Percentiles rank a stretch among this genome's conserved stretches.
phyloP scores from a whole-genome alignment of 306 rosid genomes.

The Clitoria ternatea region DNA sequence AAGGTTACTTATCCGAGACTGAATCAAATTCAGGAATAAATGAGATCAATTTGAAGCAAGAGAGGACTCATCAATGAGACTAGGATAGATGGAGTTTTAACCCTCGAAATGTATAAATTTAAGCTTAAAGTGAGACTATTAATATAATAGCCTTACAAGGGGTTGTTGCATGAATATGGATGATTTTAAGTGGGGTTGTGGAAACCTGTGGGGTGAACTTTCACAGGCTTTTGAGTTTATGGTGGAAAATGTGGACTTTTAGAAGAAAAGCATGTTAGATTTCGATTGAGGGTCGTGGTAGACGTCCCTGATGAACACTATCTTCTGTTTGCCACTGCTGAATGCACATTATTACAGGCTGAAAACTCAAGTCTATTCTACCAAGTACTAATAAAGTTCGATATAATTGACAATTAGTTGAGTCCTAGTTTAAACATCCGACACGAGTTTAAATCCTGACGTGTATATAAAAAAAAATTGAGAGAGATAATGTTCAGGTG shows the following conservation, averaged over 20 bases:
- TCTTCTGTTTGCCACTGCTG: conserved; percentile 45
- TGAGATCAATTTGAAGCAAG: neutral
- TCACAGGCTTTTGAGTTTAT: conserved; percentile 19
- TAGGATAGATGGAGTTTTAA: neutral
- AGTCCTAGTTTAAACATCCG: too few species aligned
- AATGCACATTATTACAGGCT: conserved; percentile 3
- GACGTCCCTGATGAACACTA: conserved; percentile 28
- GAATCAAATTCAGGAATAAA: neutral
- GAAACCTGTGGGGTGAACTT: conserved; percentile 52
- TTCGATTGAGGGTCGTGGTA: conserved; percentile 23
- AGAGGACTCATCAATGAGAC: neutral
- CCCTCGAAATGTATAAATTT: neutral
- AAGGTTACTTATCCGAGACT: neutral
- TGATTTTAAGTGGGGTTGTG: conserved; percentile 24
- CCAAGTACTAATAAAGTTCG: too few species aligned
- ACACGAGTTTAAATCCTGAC: too few species aligned
- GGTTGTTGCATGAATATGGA: conserved; percentile 41
- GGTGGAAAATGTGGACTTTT: conserved; percentile 38
- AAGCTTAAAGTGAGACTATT: conserved; percentile 15
- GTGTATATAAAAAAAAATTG: too few species aligned
- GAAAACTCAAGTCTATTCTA: too few species aligned
- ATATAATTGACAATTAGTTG: too few species aligned
- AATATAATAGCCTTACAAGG: neutral
- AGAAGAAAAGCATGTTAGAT: conserved; percentile 32
- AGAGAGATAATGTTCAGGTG: too few species aligned